Base-by-base conservation (phyloP, 805 yeast species). In the Candida xiaguanensis region DNA sequence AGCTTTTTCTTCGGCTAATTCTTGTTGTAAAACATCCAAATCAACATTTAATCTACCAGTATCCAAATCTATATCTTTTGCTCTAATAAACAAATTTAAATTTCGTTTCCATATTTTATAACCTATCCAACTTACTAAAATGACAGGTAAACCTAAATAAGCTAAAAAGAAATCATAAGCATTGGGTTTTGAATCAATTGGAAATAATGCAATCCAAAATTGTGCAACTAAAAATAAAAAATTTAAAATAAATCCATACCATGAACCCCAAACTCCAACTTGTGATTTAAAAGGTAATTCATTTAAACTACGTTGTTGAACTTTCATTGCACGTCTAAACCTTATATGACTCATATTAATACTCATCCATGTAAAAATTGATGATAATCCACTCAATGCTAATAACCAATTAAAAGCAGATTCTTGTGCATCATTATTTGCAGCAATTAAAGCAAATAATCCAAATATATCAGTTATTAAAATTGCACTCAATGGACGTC, bases 131-230 rank as follows among this genome's bases (percentile, higher is more conserved):
- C 61, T 50, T 3, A 48, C 44, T 14, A 63, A 15, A 26, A 57
- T 42, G 4, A 61, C 58, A 14, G 67, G 67, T 34, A 63, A 52
- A 15, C 67, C 66, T 43, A 63, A 52, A 41, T 62, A 62, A 3
- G 59, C 44, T 32, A 53, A 43, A 48, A 63, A 63, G 48, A 63
- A 63, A 34, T 46, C 52, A 25, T 55, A 48, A 8, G 67, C 67
- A 41, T 39, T 55, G 31, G 67, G 59, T 11, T 51, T 44, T 3
- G 38, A 51, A n/a, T 74, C 78, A 37, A 81, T 58, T 35, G 87
- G 85, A 53, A 68, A 78, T 37, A 80, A 57, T 7, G 85, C 82
- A 35, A 80, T 74, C 81, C 84, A 80, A 56, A 80, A 78, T 53
- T 79, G 85, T 2, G 80, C 82, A 37, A 73, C 58, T 18, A 80